Percentiles rank a stretch among this genome's conserved stretches.
Conservation (phyloP, 2,329 filamentous ascomycete genomes). For the Colletotrichum cereale region DNA sequence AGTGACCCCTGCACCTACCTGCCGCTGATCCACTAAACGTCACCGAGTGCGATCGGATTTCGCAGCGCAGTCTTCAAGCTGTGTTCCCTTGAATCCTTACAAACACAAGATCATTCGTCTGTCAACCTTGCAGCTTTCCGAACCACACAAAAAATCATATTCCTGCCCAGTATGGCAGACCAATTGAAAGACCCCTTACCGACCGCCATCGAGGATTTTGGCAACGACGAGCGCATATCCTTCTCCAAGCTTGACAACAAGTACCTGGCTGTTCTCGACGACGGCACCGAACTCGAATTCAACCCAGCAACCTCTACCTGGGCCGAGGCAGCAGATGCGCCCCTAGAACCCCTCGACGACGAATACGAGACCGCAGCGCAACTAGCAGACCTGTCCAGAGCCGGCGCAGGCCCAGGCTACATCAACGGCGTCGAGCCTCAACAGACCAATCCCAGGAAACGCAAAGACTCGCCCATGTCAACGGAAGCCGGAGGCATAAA, state of each 20-base stretch:
- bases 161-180: slow-evolving; percentile 21
- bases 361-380: slow-evolving; percentile 48
- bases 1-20: slow-evolving; percentile 24
- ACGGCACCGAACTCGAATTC: slow-evolving; percentile 88
- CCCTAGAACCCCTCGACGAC: slow-evolving; percentile 55
- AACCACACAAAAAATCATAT: background rate
- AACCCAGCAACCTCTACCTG: slow-evolving; percentile 79
- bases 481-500: slow-evolving; percentile 2
- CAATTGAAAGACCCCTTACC: slow-evolving; percentile 61
- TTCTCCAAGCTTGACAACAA: slow-evolving; percentile 87
- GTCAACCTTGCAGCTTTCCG: background rate
- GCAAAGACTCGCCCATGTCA: slow-evolving; percentile 54
- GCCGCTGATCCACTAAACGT: slow-evolving; percentile 37
- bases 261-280: slow-evolving; percentile 85
- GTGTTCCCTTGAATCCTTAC: background rate
- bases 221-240: slow-evolving; percentile 83
- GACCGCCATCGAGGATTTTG: slow-evolving; percentile 76
- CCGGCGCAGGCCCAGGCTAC: slow-evolving; percentile 42
- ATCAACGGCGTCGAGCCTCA: slow-evolving; percentile 35
- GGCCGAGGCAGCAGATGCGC: slow-evolving; percentile 72
- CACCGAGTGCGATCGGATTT: slow-evolving; percentile 27
- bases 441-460: slow-evolving; percentile 51
- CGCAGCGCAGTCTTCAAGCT: slow-evolving; percentile 3
- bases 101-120: background rate
- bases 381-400: slow-evolving; percentile 42